Evolutionary conservation across 192 early-diverging fungal species (phyloP), one percentile per base, ranked within the genome.

Genomic region (Coemansia sp.): DNA sequence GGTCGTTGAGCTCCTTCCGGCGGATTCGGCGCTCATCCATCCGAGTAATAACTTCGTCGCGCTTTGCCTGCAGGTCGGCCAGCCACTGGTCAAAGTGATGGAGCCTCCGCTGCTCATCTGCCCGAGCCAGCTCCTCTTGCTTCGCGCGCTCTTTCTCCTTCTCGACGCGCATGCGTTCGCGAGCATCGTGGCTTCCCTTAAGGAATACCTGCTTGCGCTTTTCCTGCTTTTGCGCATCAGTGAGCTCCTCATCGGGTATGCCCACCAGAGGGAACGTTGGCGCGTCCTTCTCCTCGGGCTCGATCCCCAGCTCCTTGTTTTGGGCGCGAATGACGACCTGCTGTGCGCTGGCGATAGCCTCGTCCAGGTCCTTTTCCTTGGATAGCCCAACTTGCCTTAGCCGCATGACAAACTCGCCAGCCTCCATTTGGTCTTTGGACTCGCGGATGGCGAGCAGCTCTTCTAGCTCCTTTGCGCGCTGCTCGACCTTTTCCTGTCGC

Each of bases 171-270:
- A 88, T 87, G 5, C 91, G 79, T 72, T 88, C 87, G 56, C 93
- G 75, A 0, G 89, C 90, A 53, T 94, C 94, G 42, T 88, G 85
- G 8, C 88, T 86, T 7, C 87, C 92, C 72, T 91, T 92, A 45
- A 91, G 83, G 23, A 89, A 72, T n/a, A 84, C 76, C 67, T 95
- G 93, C 64, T 90, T 93, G 76, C 86, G 86, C 73, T 96, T 96
- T 50, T 95, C 92, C 66, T 90, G 90, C 57, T 73, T 86, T 28
- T 94, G 90, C 42, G 85, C 87, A 20, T 91, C 91, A 28, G 85
- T 87, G 6, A 96, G 84, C 65, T 90, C 83, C 3, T 87, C 88
- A 66, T 96, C 92, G 1, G 93, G 93, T 12, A 93, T 70, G 52
- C 90, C 89, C 14, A 92, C 72, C 18, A 95, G 74, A 2, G 86